Evolutionary conservation across 805 yeast genomes (phyloP), one percentile per base, ranked within the genome.

Genomic region (Wickerhamomyces bovis): DNA sequence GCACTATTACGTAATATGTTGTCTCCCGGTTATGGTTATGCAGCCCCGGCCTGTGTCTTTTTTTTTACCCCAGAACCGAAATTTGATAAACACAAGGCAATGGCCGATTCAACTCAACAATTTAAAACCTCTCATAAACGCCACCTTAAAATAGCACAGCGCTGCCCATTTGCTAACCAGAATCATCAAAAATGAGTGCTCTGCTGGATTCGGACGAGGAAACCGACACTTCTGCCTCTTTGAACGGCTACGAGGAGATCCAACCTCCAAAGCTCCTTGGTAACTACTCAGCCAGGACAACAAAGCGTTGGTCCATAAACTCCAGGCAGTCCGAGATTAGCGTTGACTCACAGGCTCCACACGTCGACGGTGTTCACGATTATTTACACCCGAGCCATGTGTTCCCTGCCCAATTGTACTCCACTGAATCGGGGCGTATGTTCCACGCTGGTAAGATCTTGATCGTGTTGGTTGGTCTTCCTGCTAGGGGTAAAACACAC

Each of bases 361-460:
- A 43, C 9, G 47, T 54, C 2, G 88, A 81, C 58, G 88, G 83
- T 41, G 88, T 88, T 30, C 96, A 89, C 60, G 75, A 76, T 36
- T 70, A 72, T 31, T 70, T 81, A 18, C 76, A 79, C 35, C 76
- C 81, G 21, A 73, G 76, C 51, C 83, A 83, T 58, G 78, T 86
- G 16, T 83, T 94, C 2, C 97, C 97, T 1, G 97, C 95, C 0
- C 99, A 92, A 66, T 70, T 90, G 40, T 92, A 92, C 64, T 83
- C 95, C 12, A 92, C 98, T 0, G 96, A 89, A 48, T 80, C 90
- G 0, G 99, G 99, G 0, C 77, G 89, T 53, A 72, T 94, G 57
- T 94, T 88, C 69, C 98, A 94, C 60, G 98, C 99, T 5, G 99
- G 99, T 4, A 86, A 88, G 57, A 81, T 94, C 39, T 80, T 95